phyloP scores from a whole-genome alignment of 495 filamentous ascomycete species.

The Tetracladium setigerum region DNA sequence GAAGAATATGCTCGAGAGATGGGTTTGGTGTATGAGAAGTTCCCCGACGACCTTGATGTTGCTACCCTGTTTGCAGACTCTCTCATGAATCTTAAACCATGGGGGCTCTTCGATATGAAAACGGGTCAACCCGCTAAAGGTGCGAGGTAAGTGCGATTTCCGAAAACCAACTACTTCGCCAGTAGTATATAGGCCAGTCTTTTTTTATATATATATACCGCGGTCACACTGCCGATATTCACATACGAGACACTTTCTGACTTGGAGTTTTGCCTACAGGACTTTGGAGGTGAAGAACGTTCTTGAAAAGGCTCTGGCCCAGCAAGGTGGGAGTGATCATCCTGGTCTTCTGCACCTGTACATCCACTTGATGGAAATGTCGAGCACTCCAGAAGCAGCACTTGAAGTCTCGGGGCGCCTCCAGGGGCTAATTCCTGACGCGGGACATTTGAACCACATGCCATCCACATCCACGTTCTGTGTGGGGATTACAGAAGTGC shows the following conservation, averaged over 20 bases:
- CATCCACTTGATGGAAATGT: constrained; percentile 74
- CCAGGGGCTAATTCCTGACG: constrained; percentile 54
- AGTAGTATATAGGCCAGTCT: no score
- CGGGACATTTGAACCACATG: constrained; percentile 69
- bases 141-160: no score
- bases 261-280: no score
- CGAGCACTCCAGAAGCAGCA: constrained; percentile 48
- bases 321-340: constrained; percentile 35
- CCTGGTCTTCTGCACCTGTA: constrained; percentile 63
- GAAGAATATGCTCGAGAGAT: constrained; percentile 53
- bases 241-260: no score
- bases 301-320: constrained; percentile 43
- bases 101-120: constrained; percentile 55
- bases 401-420: constrained; percentile 50
- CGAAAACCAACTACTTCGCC: no score
- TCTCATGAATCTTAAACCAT: constrained; percentile 62
- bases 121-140: constrained; percentile 47
- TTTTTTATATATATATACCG: no score
- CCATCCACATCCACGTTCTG: constrained; percentile 62
- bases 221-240: no score
- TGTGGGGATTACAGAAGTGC: constrained; percentile 58
- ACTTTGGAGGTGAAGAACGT: constrained; percentile 49
- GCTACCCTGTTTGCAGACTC: constrained; percentile 56
- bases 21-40: constrained; percentile 43
- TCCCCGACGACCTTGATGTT: constrained; percentile 52